Percentiles rank a stretch among this genome's conserved stretches.
Conservation (phyloP, 805 yeast genomes). For the Cephaloascus albidus region DNA sequence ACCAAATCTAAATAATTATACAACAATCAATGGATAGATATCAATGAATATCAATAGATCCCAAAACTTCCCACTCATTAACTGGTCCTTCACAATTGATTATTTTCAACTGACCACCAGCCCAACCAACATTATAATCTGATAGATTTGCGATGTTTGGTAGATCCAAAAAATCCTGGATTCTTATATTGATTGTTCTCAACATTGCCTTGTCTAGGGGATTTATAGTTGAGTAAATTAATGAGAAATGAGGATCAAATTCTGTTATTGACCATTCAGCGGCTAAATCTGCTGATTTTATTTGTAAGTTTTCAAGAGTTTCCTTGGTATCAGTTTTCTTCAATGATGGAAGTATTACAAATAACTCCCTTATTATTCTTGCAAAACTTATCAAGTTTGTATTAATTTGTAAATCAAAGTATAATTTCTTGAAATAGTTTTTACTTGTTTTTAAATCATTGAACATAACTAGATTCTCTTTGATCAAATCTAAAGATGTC, state of each 20-base stretch:
- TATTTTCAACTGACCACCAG: constrained; percentile 56
- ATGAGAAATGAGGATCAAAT: constrained; percentile 65
- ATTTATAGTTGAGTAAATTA: constrained; percentile 55
- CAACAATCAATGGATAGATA: background rate
- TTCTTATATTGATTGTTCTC: constrained; percentile 53
- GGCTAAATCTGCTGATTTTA: constrained; percentile 38
- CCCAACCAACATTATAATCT: constrained; percentile 44
- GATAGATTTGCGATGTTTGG: constrained; percentile 8
- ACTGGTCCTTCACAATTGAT: constrained; percentile 68
- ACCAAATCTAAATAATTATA: background rate
- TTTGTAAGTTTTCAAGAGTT: constrained; percentile 19
- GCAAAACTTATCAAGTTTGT: constrained; percentile 44
- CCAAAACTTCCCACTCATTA: constrained; percentile 58
- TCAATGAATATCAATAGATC: constrained; percentile 34
- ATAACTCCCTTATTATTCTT: constrained; percentile 45
- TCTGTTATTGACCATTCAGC: constrained; percentile 45
- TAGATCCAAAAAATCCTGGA: constrained; percentile 54
- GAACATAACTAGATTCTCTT: constrained; percentile 25
- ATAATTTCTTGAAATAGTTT: constrained; percentile 42
- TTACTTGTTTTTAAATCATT: constrained; percentile 38
- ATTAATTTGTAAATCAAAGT: constrained; percentile 33
- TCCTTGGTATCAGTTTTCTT: constrained; percentile 12
- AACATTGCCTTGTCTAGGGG: constrained; percentile 62
- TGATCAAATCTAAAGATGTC: constrained; percentile 18
- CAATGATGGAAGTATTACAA: constrained; percentile 34